Conservation (phyloP, 1,139 yeast genomes). For the Diutina scorzettiae region DNA sequence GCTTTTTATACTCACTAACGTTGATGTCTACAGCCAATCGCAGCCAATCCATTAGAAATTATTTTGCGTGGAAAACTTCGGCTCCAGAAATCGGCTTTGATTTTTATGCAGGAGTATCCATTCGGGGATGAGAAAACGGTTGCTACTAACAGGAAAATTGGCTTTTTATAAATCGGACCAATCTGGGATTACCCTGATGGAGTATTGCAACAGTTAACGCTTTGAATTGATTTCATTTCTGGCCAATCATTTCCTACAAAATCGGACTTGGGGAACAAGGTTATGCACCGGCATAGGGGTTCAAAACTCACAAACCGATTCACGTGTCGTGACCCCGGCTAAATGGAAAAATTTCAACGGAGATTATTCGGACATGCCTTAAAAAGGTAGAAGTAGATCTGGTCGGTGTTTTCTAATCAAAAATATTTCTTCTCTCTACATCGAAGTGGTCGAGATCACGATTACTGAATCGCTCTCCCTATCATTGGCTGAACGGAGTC, state of each 20-base stretch:
- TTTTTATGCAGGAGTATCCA: neutral
- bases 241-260: neutral
- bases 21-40: neutral
- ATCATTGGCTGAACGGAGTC: neutral
- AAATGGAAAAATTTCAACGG: too few species aligned
- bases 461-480: neutral
- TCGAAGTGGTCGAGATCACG: too few species aligned
- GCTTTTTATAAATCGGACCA: neutral
- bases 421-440: too few species aligned
- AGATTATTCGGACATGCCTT: too few species aligned
- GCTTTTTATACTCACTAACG: neutral
- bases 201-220: too few species aligned
- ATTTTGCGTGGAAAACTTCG: neutral
- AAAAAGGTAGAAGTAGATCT: too few species aligned
- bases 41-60: neutral
- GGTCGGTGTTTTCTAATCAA: too few species aligned
- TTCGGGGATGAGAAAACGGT: neutral
- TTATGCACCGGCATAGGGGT: neutral
- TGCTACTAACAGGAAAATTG: neutral
- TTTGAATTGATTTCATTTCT: neutral
- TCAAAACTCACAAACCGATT: neutral
- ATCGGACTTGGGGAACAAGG: neutral
- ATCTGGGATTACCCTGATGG: neutral
- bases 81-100: constrained; percentile 5
- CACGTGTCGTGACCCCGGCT: neutral